Percentiles rank a stretch among this genome's conserved stretches.
Conservation (phyloP, 768 basidiomycete genomes). For the Mycena amicta region DNA sequence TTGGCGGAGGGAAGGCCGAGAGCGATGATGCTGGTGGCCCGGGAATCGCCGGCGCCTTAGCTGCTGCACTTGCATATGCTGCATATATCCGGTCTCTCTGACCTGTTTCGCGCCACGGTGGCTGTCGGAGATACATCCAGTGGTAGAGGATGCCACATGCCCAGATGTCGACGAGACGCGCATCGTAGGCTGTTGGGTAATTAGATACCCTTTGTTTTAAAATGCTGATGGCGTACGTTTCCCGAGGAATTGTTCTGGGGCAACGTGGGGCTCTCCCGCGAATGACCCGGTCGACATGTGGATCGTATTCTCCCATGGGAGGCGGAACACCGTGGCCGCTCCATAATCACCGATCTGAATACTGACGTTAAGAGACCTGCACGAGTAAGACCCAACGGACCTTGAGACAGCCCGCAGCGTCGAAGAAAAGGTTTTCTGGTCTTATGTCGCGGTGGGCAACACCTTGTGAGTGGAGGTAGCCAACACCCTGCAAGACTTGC, state of each 20-base stretch:
- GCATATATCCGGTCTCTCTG: conserved; percentile 77
- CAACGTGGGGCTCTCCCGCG: conserved; percentile 98
- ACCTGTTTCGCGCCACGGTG: conserved; percentile 97
- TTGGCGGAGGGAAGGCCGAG: conserved; percentile 50
- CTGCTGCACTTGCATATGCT: conserved; percentile 59
- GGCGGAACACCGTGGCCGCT: conserved; percentile 96
- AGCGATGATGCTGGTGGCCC: no score
- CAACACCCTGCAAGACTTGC: conserved; percentile 87
- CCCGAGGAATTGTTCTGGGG: conserved; percentile 93
- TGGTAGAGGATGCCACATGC: conserved; percentile 98
- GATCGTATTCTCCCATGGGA: conserved; percentile 96
- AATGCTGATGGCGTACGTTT: conserved; percentile 96
- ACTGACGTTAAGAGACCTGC: background rate
- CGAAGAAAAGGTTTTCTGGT: conserved; percentile 96
- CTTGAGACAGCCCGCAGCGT: conserved; percentile 91
- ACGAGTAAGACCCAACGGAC: conserved; percentile 43
- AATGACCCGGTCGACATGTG: conserved; percentile 97
- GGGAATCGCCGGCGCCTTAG: conserved; percentile 45
- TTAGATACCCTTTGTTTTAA: no score
- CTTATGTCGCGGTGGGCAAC: conserved; percentile 98
- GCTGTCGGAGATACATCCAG: conserved; percentile 96
- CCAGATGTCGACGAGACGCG: conserved; percentile 97
- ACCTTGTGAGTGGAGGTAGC: conserved; percentile 93
- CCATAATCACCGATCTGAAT: conserved; percentile 95
- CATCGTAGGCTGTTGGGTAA: conserved; percentile 98